These are phyloP conservation scores for Monosporozyma solicola DNA, from an alignment of 805 yeast genomes.

Conservation along the genomic window DNA sequence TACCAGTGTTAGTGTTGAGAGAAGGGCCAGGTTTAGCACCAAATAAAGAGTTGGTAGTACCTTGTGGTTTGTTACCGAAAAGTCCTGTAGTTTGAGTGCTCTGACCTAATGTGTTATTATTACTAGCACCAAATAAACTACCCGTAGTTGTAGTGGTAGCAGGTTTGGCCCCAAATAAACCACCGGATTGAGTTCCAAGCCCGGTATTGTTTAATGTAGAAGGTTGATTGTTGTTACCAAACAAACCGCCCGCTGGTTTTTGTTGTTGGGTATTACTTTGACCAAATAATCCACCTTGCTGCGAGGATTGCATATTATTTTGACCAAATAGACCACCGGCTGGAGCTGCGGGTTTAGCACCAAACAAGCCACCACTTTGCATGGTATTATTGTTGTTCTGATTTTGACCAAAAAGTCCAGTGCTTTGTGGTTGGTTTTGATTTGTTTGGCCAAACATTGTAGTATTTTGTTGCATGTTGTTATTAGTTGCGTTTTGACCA, in stretches of 20 bases:
- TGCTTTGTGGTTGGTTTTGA: slow-evolving; percentile 6
- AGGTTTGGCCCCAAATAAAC: slow-evolving; percentile 16
- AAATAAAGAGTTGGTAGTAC: slow-evolving; percentile 12
- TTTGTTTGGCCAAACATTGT: neutral
- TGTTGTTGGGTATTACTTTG: slow-evolving; percentile 15
- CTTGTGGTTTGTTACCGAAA: slow-evolving; percentile 6
- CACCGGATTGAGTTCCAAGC: slow-evolving; percentile 15
- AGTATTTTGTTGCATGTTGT: slow-evolving; percentile 4
- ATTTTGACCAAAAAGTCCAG: slow-evolving; percentile 20
- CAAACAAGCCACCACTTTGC: slow-evolving; percentile 13
- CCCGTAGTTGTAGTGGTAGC: slow-evolving; percentile 10
- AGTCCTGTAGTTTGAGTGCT: slow-evolving; percentile 9
- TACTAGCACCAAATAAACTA: slow-evolving; percentile 17
- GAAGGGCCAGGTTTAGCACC: slow-evolving; percentile 6
- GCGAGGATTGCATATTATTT: slow-evolving; percentile 15
- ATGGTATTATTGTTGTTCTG: slow-evolving; percentile 6
- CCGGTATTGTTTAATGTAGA: slow-evolving; percentile 23
- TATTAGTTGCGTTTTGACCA: slow-evolving; percentile 22
- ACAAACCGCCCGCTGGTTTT: slow-evolving; percentile 9
- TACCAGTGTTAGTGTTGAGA: slow-evolving; percentile 1
- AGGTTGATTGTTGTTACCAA: slow-evolving; percentile 12
- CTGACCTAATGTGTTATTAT: slow-evolving; percentile 8
- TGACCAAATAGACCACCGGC: slow-evolving; percentile 31
- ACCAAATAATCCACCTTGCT: slow-evolving; percentile 23
- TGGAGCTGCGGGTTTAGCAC: slow-evolving; percentile 10